Evolutionary conservation across 2,329 filamentous ascomycete genomes (phyloP).

Genomic region (Verticillium longisporum): DNA sequence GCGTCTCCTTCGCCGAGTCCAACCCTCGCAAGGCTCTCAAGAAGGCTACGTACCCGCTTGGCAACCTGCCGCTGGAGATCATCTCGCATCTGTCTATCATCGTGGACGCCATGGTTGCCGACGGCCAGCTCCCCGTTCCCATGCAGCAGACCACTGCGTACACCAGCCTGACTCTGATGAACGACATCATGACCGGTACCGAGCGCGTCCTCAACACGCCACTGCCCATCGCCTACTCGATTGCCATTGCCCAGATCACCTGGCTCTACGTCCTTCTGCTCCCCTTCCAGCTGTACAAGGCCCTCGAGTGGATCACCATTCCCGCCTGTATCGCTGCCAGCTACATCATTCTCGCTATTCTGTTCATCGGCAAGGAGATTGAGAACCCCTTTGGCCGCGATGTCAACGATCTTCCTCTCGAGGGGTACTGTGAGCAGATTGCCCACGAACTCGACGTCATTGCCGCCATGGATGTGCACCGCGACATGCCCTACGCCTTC

Average conservation of each 20-base stretch:
- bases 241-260: slow-evolving; percentile 79
- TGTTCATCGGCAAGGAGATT: slow-evolving; percentile 70
- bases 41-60: slow-evolving; percentile 62
- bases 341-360: slow-evolving; percentile 77
- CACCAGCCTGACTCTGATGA: slow-evolving; percentile 56
- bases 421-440: slow-evolving; percentile 70
- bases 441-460: slow-evolving; percentile 69
- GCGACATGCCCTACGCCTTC: slow-evolving; percentile 24
- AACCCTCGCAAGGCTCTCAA: slow-evolving; percentile 77
- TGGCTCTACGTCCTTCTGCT: slow-evolving; percentile 77
- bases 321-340: slow-evolving; percentile 65
- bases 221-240: slow-evolving; percentile 74
- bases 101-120: slow-evolving; percentile 52
- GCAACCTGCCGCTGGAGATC: slow-evolving; percentile 79
- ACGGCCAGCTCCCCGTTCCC: slow-evolving; percentile 47
- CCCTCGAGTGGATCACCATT: slow-evolving; percentile 67
- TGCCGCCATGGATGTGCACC: slow-evolving; percentile 27
- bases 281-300: slow-evolving; percentile 68
- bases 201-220: slow-evolving; percentile 79
- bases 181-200: slow-evolving; percentile 64
- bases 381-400: slow-evolving; percentile 82
- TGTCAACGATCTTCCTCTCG: slow-evolving; percentile 74
- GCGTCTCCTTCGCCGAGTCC: slow-evolving; percentile 67
- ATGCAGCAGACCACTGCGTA: slow-evolving; percentile 56
- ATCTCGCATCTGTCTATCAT: slow-evolving; percentile 65